These are phyloP conservation scores for Intubia oerlemansii DNA, from an alignment of 2,329 filamentous ascomycete species.

Conservation along the genomic window DNA sequence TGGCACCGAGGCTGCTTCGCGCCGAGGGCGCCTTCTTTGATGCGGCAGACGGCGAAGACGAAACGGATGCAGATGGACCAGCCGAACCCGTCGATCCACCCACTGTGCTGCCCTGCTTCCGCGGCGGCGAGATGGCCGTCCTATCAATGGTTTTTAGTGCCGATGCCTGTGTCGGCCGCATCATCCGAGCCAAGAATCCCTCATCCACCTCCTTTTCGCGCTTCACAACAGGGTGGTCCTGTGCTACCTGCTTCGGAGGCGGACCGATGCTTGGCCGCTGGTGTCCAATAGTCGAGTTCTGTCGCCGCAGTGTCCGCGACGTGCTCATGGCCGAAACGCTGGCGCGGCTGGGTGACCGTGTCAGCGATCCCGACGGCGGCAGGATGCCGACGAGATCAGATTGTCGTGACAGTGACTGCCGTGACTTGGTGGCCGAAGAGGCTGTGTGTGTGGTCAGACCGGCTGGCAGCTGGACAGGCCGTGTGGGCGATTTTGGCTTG, in stretches of 20 bases:
- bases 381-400: constrained; percentile 18
- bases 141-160: constrained; percentile 48
- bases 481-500: constrained; percentile 46
- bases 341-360: too few relatives aligned
- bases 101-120: too few relatives aligned
- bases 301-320: constrained; percentile 19
- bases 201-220: constrained; percentile 48
- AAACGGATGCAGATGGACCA: too few relatives aligned
- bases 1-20: too few relatives aligned
- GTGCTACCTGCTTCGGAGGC: constrained; percentile 33
- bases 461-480: constrained; percentile 42
- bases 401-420: constrained; percentile 21
- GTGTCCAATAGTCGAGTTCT: constrained; percentile 22
- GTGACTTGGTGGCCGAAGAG: constrained; percentile 40
- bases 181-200: constrained; percentile 62
- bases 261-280: constrained; percentile 32
- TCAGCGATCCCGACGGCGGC: too few relatives aligned
- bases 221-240: constrained; percentile 22
- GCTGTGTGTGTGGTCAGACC: constrained; percentile 50
- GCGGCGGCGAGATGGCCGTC: too few relatives aligned
- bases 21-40: too few relatives aligned
- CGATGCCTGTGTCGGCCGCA: constrained; percentile 50
- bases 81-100: too few relatives aligned
- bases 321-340: too few relatives aligned
- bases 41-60: too few relatives aligned